phyloP scores from a whole-genome alignment of 2,329 filamentous ascomycete genomes.

The Neurospora crassa region DNA sequence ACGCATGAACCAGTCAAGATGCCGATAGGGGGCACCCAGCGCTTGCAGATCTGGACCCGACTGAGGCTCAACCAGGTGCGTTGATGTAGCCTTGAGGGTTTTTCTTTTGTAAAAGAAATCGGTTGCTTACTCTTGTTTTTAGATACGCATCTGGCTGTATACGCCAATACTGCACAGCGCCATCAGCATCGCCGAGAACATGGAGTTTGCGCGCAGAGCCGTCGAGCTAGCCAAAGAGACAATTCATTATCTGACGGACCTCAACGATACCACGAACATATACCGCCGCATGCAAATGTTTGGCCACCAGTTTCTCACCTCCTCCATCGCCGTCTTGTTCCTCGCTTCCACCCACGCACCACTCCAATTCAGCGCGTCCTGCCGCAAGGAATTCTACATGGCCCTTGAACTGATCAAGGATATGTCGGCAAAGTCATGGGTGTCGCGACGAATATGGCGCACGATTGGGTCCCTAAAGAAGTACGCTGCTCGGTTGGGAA shows the following conservation, averaged over 20 bases:
- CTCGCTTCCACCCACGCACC: constrained; percentile 68
- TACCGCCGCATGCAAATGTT: constrained; percentile 65
- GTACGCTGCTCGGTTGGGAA: constrained; percentile 59
- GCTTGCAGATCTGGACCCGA: constrained; percentile 75
- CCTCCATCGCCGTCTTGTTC: constrained; percentile 66
- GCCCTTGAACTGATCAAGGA: constrained; percentile 66
- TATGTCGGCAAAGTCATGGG: constrained; percentile 60
- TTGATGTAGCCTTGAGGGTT: background rate
- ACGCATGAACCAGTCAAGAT: constrained; percentile 48
- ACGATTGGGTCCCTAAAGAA: constrained; percentile 63
- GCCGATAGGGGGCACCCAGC: constrained; percentile 50
- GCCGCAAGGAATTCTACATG: constrained; percentile 70
- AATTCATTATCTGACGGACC: constrained; percentile 58
- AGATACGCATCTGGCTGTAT: constrained; percentile 78
- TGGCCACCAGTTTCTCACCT: constrained; percentile 73
- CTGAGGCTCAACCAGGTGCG: constrained; percentile 68
- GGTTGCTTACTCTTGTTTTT: background rate
- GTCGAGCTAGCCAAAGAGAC: constrained; percentile 71
- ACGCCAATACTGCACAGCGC: constrained; percentile 79
- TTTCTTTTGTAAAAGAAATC: background rate
- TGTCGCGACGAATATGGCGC: constrained; percentile 64
- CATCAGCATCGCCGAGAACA: constrained; percentile 70
- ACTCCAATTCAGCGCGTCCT: constrained; percentile 56
- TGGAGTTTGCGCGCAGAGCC: constrained; percentile 61
- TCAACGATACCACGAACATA: constrained; percentile 63